Evolutionary conservation across 176 grass and related monocot species (phyloP).

Genomic region (Zea luxurians): DNA sequence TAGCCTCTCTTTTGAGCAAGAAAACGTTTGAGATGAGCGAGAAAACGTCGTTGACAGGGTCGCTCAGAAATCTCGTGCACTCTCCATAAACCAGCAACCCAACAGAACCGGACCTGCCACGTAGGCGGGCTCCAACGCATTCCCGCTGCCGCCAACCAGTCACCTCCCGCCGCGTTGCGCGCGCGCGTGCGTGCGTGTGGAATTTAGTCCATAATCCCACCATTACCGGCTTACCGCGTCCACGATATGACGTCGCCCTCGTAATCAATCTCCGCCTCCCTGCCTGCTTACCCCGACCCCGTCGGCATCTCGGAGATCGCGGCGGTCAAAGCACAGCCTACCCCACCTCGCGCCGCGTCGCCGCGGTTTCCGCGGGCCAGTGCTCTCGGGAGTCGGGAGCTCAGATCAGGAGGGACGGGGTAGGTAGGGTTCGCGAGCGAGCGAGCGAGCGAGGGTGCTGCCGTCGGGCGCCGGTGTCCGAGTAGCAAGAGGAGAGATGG

Average conservation of each 20-base stretch:
- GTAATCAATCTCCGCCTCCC: constrained; percentile 25
- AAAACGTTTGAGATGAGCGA: background rate
- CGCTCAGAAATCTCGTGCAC: background rate
- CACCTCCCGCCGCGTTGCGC: background rate
- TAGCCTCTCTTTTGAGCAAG: background rate
- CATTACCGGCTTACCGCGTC: constrained; percentile 12
- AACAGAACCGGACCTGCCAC: constrained; percentile 37
- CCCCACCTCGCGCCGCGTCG: constrained; percentile 6
- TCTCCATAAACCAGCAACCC: background rate
- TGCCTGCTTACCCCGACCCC: background rate
- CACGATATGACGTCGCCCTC: background rate
- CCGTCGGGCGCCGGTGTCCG: background rate
- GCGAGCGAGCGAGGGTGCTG: background rate
- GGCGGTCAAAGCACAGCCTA: constrained; percentile 33
- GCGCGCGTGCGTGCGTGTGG: constrained; percentile 31
- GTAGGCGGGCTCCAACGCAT: constrained; percentile 42
- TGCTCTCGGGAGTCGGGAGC: background rate
- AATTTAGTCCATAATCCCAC: constrained; percentile 20
- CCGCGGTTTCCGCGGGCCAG: background rate
- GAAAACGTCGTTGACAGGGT: no score
- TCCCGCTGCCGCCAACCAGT: constrained; percentile 13
- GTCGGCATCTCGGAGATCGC: constrained; percentile 31
- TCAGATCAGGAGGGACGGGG: constrained; percentile 21
- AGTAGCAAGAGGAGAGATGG: constrained; percentile 42
- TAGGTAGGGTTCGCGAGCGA: constrained; percentile 24